Evolutionary conservation across 1,139 yeast genomes (phyloP), one percentile per base, ranked within the genome.

Genomic region (Candida sp.): DNA sequence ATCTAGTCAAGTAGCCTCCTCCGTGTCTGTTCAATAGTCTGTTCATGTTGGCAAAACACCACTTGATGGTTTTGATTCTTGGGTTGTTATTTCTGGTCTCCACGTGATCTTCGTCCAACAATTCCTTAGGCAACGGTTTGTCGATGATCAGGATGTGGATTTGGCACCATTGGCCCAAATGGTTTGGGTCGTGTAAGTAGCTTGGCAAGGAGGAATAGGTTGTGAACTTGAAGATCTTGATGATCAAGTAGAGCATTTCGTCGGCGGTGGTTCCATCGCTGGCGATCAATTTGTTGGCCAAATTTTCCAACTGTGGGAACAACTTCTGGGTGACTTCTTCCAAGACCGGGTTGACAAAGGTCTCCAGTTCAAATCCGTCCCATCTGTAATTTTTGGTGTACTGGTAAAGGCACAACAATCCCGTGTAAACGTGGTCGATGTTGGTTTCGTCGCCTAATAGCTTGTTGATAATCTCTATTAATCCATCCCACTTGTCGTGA

Each of bases 41-140:
- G 56, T 83, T 83, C 51, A 87, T 67, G 60, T 87, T 87, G 30
- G 86, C 91, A 66, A 84, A 86, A 48, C 86, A 84, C 93, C 93
- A 87, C 66, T 88, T 88, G 49, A 83, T 82, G 37, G 87, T 78
- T 59, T 85, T 86, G 27, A 83, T 75, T 58, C 89, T 69, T 41
- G 82, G 83, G 58, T 78, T 77, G 26, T 64, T 56, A 3, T 63
- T 58, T 56, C 80, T 69, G 27, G 61, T 56, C 32, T 75, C 81
- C 3, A 58, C 47, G 5, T 65, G 60, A 38, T 75, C 78, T 45
- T 76, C 75, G n/a, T 71, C 63, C 59, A 72, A 56, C 0, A 77
- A 70, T 6, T 67, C 60, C 5, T 60, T 63, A 0, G 80, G 80
- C 46, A 78, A 69, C 1, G 80, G 80, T 49, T 73, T 66, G 56